These are phyloP conservation scores for Rubus idaeus DNA, from an alignment of 306 rosid genomes.

Conservation along the genomic window DNA sequence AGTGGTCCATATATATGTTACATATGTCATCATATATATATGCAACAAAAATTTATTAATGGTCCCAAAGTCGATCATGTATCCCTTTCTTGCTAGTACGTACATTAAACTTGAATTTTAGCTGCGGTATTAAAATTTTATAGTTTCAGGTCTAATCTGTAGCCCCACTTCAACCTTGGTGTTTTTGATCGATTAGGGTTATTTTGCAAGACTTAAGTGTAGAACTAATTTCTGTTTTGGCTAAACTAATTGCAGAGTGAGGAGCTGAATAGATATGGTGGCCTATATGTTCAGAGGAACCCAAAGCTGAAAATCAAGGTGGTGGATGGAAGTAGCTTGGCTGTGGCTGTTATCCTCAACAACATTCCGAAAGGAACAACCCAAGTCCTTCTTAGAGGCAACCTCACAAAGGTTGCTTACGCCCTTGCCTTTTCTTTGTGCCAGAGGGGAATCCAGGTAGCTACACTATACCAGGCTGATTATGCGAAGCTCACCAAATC, in stretches of 20 bases:
- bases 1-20: background rate
- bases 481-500: constrained; percentile 44
- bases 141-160: no score
- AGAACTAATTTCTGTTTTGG: background rate
- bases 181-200: background rate
- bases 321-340: constrained; percentile 83
- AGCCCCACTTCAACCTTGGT: no score
- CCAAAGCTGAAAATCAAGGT: constrained; percentile 58
- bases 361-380: constrained; percentile 59
- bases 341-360: constrained; percentile 55
- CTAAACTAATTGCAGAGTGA: constrained; percentile 40
- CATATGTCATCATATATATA: no score
- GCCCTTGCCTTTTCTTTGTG: constrained; percentile 54
- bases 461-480: constrained; percentile 38
- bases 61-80: no score
- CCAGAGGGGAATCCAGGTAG: constrained; percentile 57
- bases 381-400: constrained; percentile 63
- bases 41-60: no score
- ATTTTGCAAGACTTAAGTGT: background rate
- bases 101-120: no score
- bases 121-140: background rate
- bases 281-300: constrained; percentile 41
- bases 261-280: constrained; percentile 64
- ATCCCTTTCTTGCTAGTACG: background rate
- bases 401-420: constrained; percentile 66